A percentile compares a stretch with the other conserved stretches of the same genome.
These are phyloP conservation scores for Exsudoporus frostii DNA, from an alignment of 768 basidiomycete genomes.

Conservation along the genomic window DNA sequence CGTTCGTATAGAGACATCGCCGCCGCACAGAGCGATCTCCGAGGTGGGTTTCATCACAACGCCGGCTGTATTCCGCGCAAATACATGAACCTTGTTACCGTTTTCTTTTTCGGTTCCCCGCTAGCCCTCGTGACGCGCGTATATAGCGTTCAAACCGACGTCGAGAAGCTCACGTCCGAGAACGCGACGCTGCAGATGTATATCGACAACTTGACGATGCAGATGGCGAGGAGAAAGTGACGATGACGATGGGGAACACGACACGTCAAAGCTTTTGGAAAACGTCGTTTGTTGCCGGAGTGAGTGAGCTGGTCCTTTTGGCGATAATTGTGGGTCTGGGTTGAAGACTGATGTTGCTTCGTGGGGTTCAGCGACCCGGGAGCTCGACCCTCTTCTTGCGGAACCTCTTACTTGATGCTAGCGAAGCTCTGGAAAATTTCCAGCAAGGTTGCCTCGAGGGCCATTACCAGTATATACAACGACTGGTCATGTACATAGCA, in stretches of 20 bases:
- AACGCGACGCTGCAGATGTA: constrained; percentile 87
- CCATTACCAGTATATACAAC: background rate
- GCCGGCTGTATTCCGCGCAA: background rate
- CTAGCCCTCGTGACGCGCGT: constrained; percentile 67
- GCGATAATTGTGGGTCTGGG: background rate
- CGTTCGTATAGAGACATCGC: constrained; percentile 62
- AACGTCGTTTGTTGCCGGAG: background rate
- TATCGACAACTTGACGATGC: constrained; percentile 83
- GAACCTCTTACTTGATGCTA: background rate
- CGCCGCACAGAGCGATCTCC: constrained; percentile 73
- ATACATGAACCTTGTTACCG: background rate
- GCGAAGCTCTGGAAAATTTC: background rate
- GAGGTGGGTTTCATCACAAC: constrained; percentile 44
- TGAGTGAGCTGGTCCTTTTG: constrained; percentile 2
- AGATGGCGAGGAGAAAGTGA: constrained; percentile 79
- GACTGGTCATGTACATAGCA: constrained; percentile 13
- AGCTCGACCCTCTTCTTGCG: background rate
- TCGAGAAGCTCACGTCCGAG: constrained; percentile 75
- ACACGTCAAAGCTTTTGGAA: background rate
- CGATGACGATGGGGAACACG: background rate
- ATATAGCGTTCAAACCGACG: constrained; percentile 67
- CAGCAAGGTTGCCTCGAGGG: background rate
- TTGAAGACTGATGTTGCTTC: background rate
- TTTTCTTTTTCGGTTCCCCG: background rate
- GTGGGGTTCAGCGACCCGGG: background rate